phyloP scores from a whole-genome alignment of 2,329 filamentous ascomycete genomes.

The Neonectria neomacrospora region DNA sequence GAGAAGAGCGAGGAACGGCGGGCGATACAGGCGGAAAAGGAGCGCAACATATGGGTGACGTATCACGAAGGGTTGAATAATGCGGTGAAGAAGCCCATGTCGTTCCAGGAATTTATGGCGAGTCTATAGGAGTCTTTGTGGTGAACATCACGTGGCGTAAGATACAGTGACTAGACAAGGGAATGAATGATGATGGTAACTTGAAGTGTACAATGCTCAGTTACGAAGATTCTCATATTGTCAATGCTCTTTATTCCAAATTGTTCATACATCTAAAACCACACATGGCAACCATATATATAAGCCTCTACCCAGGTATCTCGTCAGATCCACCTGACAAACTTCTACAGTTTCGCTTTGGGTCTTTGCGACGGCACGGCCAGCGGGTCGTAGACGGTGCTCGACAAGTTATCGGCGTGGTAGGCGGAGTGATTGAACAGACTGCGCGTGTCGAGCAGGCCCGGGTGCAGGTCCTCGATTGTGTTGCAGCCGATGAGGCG shows the following conservation, averaged over 20 bases:
- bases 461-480: slow-evolving; percentile 82
- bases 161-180: not conserved
- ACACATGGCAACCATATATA: not conserved
- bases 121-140: slow-evolving; percentile 60
- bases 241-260: slow-evolving; percentile 33
- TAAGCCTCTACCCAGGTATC: not conserved
- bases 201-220: not conserved
- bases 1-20: slow-evolving; percentile 49
- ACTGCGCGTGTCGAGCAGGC: slow-evolving; percentile 81
- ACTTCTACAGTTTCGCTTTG: slow-evolving; percentile 61
- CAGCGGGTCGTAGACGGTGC: slow-evolving; percentile 65
- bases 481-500: slow-evolving; percentile 83
- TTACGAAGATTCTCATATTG: slow-evolving; percentile 3
- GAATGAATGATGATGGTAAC: slow-evolving; percentile 1
- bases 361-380: slow-evolving; percentile 62
- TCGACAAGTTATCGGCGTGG: slow-evolving; percentile 60
- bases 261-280: slow-evolving; percentile 32
- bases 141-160: slow-evolving; percentile 1
- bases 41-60: slow-evolving; percentile 81
- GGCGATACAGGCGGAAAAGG: slow-evolving; percentile 54
- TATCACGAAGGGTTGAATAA: slow-evolving; percentile 93
- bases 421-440: slow-evolving; percentile 66
- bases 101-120: slow-evolving; percentile 79
- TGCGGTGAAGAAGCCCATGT: slow-evolving; percentile 89
- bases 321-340: not conserved